A percentile compares a stretch with the other conserved stretches of the same genome.
phyloP scores from a whole-genome alignment of 306 rosid genomes.

The Cajanus cajan region DNA sequence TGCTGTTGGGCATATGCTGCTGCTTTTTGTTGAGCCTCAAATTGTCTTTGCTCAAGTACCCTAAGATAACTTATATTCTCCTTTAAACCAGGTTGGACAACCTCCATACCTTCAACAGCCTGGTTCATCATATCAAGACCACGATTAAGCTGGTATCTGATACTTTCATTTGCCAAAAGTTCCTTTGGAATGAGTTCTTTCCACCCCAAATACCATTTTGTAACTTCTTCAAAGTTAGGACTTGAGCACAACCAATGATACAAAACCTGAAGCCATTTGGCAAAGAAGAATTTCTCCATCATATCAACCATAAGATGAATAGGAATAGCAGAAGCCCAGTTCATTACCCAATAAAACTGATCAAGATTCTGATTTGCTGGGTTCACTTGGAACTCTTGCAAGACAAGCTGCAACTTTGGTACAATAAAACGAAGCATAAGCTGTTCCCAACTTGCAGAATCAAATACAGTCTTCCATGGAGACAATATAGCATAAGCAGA shows the following conservation, averaged over 20 bases:
- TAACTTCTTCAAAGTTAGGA: slow-evolving; percentile 88
- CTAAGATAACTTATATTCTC: slow-evolving; percentile 78
- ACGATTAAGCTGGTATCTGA: slow-evolving; percentile 66
- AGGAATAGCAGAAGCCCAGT: slow-evolving; percentile 83
- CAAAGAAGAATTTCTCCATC: slow-evolving; percentile 74
- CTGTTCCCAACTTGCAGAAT: slow-evolving; percentile 85
- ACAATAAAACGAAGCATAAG: slow-evolving; percentile 83
- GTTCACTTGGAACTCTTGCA: slow-evolving; percentile 91
- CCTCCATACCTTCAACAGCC: slow-evolving; percentile 87
- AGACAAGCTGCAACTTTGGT: slow-evolving; percentile 81
- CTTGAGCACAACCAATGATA: slow-evolving; percentile 78
- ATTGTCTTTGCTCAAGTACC: slow-evolving; percentile 81
- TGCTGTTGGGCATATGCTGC: slow-evolving; percentile 65
- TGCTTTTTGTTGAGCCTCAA: slow-evolving; percentile 90
- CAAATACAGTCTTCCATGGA: slow-evolving; percentile 88
- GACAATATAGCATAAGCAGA: slow-evolving; percentile 84
- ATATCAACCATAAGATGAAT: slow-evolving; percentile 86
- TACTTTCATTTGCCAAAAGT: slow-evolving; percentile 77
- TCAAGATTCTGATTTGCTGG: slow-evolving; percentile 84
- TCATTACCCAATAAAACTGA: slow-evolving; percentile 83
- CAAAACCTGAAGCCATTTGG: slow-evolving; percentile 86
- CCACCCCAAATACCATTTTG: slow-evolving; percentile 89
- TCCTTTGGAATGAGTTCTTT: slow-evolving; percentile 78
- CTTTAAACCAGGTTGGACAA: slow-evolving; percentile 84
- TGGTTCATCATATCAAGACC: slow-evolving; percentile 93